Base-by-base conservation (phyloP, 805 yeast genomes). In the Wickerhamomyces xylosicus region DNA sequence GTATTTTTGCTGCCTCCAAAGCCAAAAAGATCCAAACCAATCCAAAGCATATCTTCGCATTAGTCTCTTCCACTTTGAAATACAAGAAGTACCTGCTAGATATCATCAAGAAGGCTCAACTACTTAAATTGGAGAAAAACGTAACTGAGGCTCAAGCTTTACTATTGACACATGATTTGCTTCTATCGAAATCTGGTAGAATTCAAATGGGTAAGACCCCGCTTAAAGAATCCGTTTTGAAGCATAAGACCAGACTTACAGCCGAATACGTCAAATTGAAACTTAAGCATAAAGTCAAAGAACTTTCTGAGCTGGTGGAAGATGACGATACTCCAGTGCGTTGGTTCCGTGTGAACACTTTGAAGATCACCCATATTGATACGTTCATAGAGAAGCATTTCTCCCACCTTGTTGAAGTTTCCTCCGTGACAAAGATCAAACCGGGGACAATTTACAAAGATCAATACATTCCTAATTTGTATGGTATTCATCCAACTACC, bases 181-280 rank as follows among this genome's bases (percentile, higher is more conserved):
- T 89, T 5, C 69, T 92, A 41, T 72, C 90, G 5, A 72, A 77
- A 46, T 69, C 76, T 20, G 92, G 94, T 10, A 64, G 96, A 44
- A 81, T 90, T 42, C 94, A 86, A 55, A 80, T 86, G 68, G 94
- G 94, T 6, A 89, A 87, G 51, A 86, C 81, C 44, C 84, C 90
- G 1, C 69, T 86, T 41, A 92, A 92, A 54, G 92, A 84, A 36
- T 81, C 84, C 11, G 67, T 92, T 4, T 62, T 92, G 40, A 70
- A 76, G 42, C 81, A 87, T 56, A 85, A 83, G 57, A 79, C 95
- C 0, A 66, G 97, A 48, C 63, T 90, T 37, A 77, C 76, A 41
- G 89, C 94, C 2, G 97, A 92, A 55, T 65, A 83, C 41, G 82
- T 76, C 18, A 85, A 83, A 52, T 63, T 86, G 52, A 85, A 85